These are phyloP conservation scores for Magnusiomyces fungicola DNA, from an alignment of 1,139 yeast genomes.

Conservation along the genomic window DNA sequence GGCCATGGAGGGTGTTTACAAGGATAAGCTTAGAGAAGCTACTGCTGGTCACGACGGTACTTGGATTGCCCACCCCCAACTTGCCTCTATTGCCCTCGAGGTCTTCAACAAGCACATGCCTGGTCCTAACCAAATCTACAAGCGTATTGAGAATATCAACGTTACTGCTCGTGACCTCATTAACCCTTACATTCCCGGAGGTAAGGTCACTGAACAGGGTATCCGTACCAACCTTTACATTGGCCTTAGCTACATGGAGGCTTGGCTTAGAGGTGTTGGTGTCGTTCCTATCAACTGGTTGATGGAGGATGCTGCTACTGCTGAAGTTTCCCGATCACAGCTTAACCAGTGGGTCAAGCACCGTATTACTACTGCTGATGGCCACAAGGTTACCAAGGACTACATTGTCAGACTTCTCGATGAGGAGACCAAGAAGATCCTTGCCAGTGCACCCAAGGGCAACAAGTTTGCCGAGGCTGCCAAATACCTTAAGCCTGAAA, in stretches of 20 bases:
- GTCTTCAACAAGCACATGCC: conserved; percentile 73
- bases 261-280: conserved; percentile 71
- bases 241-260: conserved; percentile 69
- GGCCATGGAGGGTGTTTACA: conserved; percentile 61
- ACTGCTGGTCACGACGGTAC: conserved; percentile 69
- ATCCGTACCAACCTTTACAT: conserved; percentile 60
- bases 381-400: conserved; percentile 45
- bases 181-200: conserved; percentile 57
- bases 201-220: conserved; percentile 60
- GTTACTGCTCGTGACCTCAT: conserved; percentile 60
- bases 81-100: conserved; percentile 63
- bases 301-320: conserved; percentile 84
- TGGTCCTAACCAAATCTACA: conserved; percentile 67
- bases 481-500: conserved; percentile 57
- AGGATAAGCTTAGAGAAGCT: conserved; percentile 67
- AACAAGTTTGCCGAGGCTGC: conserved; percentile 42
- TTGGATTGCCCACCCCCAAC: conserved; percentile 76
- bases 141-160: conserved; percentile 38
- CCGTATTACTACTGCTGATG: conserved; percentile 49
- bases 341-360: conserved; percentile 78
- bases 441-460: conserved; percentile 43
- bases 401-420: conserved; percentile 48
- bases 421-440: conserved; percentile 54
- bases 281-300: conserved; percentile 74
- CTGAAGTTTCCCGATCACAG: conserved; percentile 73